Conservation (phyloP, 2,329 filamentous ascomycete species). For the Fusarium sp. region DNA sequence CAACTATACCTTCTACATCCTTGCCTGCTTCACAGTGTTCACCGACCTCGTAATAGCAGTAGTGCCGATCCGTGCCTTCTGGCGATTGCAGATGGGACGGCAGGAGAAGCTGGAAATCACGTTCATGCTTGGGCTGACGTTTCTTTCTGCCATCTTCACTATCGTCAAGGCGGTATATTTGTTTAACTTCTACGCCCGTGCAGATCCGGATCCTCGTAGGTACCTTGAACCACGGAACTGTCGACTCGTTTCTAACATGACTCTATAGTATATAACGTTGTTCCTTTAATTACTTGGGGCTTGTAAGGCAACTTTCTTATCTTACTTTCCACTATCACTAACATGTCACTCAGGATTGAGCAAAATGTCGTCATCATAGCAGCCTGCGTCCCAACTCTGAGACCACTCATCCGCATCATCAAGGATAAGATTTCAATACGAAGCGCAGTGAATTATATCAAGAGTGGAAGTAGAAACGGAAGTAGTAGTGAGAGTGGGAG, state of each 20-base stretch:
- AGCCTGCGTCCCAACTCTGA: conserved; percentile 15
- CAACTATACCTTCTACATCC: conserved; percentile 34
- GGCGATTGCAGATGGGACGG: conserved; percentile 20
- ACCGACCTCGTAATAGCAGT: conserved; percentile 22
- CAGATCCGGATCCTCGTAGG: conserved; percentile 23
- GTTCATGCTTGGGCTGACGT: conserved; percentile 26
- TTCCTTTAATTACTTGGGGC: conserved; percentile 18
- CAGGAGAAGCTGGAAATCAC: conserved; percentile 30
- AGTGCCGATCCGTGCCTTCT: conserved; percentile 21
- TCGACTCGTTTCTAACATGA: neutral
- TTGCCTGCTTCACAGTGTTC: conserved; percentile 31
- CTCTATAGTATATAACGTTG: conserved; percentile 18
- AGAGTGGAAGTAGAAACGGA: neutral
- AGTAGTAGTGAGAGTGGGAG: neutral
- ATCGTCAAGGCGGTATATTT: conserved; percentile 19
- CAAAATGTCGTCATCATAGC: conserved; percentile 36
- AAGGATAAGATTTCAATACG: neutral
- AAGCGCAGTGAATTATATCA: neutral
- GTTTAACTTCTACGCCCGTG: conserved; percentile 3
- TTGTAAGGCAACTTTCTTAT: conserved; percentile 1
- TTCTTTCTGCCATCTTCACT: conserved; percentile 25
- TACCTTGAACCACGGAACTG: neutral
- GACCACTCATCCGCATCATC: conserved; percentile 19
- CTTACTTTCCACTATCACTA: neutral
- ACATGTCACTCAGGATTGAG: conserved; percentile 10